Percentiles rank a stretch among this genome's conserved stretches.
These are phyloP conservation scores for Aquanectria penicillioides DNA, from an alignment of 2,329 filamentous ascomycete species.

Conservation along the genomic window DNA sequence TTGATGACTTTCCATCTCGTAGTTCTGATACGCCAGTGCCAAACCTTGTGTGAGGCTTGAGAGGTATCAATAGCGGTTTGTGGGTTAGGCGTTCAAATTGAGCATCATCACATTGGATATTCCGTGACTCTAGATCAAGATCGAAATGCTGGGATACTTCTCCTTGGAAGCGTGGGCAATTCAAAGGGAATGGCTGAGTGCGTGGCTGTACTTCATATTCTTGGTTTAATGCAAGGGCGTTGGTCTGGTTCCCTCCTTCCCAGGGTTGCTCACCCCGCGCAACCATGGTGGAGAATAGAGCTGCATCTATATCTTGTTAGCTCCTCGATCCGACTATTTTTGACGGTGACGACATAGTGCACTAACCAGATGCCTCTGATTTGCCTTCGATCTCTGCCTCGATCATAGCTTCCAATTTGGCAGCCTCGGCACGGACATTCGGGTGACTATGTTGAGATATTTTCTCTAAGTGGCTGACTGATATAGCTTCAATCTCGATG, in stretches of 20 bases:
- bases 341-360: neutral
- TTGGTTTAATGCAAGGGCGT: no score
- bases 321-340: neutral
- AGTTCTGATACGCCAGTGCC: neutral
- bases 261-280: no score
- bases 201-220: no score
- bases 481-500: constrained; percentile 21
- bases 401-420: constrained; percentile 13
- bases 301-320: neutral
- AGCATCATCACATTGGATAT: no score
- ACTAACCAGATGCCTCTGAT: neutral
- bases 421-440: constrained; percentile 8
- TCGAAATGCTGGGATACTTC: no score
- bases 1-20: constrained; percentile 2
- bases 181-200: neutral
- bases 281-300: no score
- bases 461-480: constrained; percentile 15
- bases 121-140: no score
- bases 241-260: no score
- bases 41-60: neutral
- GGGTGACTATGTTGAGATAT: constrained; percentile 20
- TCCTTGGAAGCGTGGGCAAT: no score
- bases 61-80: neutral
- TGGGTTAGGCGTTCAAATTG: neutral
- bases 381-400: constrained; percentile 4